A percentile compares a stretch with the other conserved stretches of the same genome.
Evolutionary conservation across 441 rosid species (phyloP).

Genomic region (Erodium chrysanthum): DNA sequence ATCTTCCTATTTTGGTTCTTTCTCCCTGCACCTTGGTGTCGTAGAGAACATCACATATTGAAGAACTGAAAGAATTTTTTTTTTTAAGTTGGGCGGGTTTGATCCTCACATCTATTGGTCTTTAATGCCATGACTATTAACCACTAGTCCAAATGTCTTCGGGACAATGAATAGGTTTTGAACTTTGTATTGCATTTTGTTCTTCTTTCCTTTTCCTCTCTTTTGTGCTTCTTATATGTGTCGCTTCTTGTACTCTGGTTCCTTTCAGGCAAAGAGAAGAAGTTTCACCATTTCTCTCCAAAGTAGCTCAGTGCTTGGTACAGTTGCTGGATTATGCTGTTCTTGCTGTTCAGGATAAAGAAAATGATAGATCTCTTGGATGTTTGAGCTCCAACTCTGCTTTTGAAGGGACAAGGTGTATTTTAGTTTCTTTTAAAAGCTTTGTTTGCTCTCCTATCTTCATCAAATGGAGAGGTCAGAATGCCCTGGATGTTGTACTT

Average conservation of each 20-base stretch:
- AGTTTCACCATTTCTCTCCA: slow-evolving; percentile 44
- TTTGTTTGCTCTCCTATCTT: slow-evolving; percentile 55
- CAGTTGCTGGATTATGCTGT: slow-evolving; percentile 52
- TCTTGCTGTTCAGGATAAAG: slow-evolving; percentile 34
- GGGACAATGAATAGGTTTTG: background rate
- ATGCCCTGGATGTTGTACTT: slow-evolving; percentile 31
- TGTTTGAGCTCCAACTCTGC: slow-evolving; percentile 37
- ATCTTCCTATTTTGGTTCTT: background rate
- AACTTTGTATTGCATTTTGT: slow-evolving; percentile 3
- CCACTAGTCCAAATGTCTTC: background rate
- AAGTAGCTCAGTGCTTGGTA: slow-evolving; percentile 44
- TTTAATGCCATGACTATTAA: background rate
- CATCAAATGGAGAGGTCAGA: slow-evolving; percentile 33
- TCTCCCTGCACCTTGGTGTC: background rate
- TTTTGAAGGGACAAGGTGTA: slow-evolving; percentile 33
- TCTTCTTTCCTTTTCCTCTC: background rate
- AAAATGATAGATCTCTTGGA: slow-evolving; percentile 45
- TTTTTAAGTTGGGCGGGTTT: background rate
- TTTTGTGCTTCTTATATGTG: slow-evolving; percentile 12
- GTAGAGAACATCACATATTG: background rate
- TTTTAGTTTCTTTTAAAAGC: slow-evolving; percentile 54
- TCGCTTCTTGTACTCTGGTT: slow-evolving; percentile 13
- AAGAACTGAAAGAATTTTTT: background rate
- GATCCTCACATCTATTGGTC: background rate
- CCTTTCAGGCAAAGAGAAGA: slow-evolving; percentile 52